Base-by-base conservation (phyloP, 805 yeast species). In the Zygosaccharomyces bisporus region DNA sequence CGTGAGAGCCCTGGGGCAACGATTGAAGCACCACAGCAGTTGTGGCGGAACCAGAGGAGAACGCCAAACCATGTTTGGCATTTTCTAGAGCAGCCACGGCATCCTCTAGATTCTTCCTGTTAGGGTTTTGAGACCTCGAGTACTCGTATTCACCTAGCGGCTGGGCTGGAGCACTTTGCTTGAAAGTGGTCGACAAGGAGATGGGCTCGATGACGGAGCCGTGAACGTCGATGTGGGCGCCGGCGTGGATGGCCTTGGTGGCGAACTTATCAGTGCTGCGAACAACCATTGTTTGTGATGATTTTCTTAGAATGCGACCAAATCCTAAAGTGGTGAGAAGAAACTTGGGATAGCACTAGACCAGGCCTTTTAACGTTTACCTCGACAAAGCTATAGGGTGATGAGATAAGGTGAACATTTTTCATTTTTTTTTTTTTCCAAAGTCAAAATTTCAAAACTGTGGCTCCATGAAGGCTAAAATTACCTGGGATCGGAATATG, bases 191-290 rank as follows among this genome's bases (percentile, higher is more conserved):
- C 39, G 90, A 81, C 51, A 86, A 72, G 31, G 93, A 83, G 54
- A 86, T 82, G 48, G 95, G 83, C 49, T 84, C 84, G 52, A 86
- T 86, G 49, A 86, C 95, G 20, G 95, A 93, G 49, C 95, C 95
- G 46, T 93, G 86, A 51, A 66, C 63, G 35, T 81, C 77, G 58
- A 83, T 88, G 51, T 79, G 80, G 13, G 89, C 75, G 52, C 95
- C 95, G 23, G 85, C 84, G 68, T 86, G 95, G 56, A 86, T 83
- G 45, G 95, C 95, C 58, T 74, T 75, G 43, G 95, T 87, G 47
- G 84, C 90, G 61, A 86, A 86, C 46, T 58, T 59, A 49, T 69
- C 69, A 46, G 64, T 45, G 37, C 64, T 47, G 50, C 41, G 35
- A 19, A 57, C 36, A 43, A 49, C 56, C 66, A 62, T 63, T 44